Percentiles rank a stretch among this genome's conserved stretches.
Evolutionary conservation across 164 flowering plant genomes (phyloP).

Genomic region (Stephania yunnanensis): DNA sequence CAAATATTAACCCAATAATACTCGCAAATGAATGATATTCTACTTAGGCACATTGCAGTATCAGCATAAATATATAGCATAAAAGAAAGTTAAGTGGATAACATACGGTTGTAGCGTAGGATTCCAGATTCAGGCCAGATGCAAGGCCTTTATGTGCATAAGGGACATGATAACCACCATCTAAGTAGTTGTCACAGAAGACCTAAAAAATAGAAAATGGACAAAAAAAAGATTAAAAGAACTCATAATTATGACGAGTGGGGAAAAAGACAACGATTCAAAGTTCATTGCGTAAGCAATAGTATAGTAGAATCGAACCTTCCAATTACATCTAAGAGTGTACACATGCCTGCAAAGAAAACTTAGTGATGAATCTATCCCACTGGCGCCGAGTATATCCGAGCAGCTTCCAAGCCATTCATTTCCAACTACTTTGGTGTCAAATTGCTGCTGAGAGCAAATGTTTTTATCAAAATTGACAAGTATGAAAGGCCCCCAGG

Average conservation of each 20-base stretch:
- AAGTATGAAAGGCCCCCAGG: slow-evolving; percentile 85
- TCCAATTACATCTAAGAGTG: slow-evolving; percentile 88
- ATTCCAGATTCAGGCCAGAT: slow-evolving; percentile 71
- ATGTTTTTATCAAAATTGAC: slow-evolving; percentile 42
- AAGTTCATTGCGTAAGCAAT: neutral
- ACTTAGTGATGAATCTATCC: slow-evolving; percentile 55
- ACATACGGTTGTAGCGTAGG: slow-evolving; percentile 70
- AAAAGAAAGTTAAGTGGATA: slow-evolving; percentile 6
- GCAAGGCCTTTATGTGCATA: slow-evolving; percentile 90
- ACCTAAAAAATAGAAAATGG: slow-evolving; percentile 37
- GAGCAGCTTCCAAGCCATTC: slow-evolving; percentile 87
- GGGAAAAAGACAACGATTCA: too few species aligned
- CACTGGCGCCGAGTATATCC: slow-evolving; percentile 43
- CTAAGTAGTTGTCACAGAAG: slow-evolving; percentile 87
- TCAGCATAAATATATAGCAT: neutral
- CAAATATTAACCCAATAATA: neutral
- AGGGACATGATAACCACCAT: slow-evolving; percentile 94
- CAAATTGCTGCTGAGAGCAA: slow-evolving; percentile 19
- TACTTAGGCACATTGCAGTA: neutral
- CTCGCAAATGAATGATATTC: neutral
- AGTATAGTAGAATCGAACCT: slow-evolving; percentile 38
- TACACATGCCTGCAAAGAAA: slow-evolving; percentile 79
- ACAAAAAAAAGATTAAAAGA: neutral
- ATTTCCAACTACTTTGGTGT: slow-evolving; percentile 26
- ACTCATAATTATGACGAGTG: too few species aligned